Conservation (phyloP, 164 flowering plant genomes). For the Magnolia changhungtana region DNA sequence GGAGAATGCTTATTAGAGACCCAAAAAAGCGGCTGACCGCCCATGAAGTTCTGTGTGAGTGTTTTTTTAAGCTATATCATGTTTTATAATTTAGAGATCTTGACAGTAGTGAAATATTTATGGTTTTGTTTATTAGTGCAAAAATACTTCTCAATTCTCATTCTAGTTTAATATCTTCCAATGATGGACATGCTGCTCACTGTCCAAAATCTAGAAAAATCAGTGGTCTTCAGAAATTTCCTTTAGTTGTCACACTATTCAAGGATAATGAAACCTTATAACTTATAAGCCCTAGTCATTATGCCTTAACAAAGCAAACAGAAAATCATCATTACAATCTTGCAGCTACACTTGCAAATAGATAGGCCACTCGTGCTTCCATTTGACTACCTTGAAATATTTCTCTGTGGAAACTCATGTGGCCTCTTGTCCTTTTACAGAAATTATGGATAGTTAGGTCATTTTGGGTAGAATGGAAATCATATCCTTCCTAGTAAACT, state of each 20-base stretch:
- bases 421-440: too few species aligned
- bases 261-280: too few species aligned
- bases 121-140: neutral
- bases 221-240: neutral
- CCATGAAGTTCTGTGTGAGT: slow-evolving; percentile 81
- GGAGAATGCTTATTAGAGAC: slow-evolving; percentile 64
- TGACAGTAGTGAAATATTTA: neutral
- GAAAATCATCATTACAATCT: too few species aligned
- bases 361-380: too few species aligned
- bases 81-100: neutral
- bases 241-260: too few species aligned
- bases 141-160: too few species aligned
- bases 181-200: neutral
- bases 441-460: too few species aligned
- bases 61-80: neutral
- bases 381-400: too few species aligned
- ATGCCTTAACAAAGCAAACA: too few species aligned
- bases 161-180: neutral
- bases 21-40: slow-evolving; percentile 71
- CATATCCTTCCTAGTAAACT: neutral
- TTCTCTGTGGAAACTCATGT: too few species aligned
- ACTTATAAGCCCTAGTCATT: too few species aligned
- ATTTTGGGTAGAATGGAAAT: neutral
- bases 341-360: too few species aligned
- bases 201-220: neutral